Percentiles rank a stretch among this genome's conserved stretches.
These are phyloP conservation scores for Paraphoma sp. DNA, from an alignment of 2,329 filamentous ascomycete genomes.

Conservation along the genomic window DNA sequence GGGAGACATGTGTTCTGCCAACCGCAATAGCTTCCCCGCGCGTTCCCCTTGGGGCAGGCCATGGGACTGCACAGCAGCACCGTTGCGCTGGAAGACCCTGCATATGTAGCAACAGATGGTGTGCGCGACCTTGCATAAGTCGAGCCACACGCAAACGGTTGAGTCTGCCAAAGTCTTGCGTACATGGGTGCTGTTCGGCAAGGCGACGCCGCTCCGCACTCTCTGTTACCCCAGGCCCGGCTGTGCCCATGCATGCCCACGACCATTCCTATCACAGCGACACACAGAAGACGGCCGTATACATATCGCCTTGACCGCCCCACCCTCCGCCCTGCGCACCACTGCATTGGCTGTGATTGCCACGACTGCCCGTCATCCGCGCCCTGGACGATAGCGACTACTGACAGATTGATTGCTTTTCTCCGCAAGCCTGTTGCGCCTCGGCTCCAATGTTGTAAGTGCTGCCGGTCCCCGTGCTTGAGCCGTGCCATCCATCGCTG, in stretches of 20 bases:
- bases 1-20: neutral
- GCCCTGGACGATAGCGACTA: neutral
- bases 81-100: neutral
- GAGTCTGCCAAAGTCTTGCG: neutral
- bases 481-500: conserved; percentile 10
- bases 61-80: neutral
- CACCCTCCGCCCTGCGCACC: neutral
- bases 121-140: neutral
- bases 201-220: conserved; percentile 1
- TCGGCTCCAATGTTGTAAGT: conserved; percentile 47
- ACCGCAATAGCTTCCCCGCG: conserved; percentile 3
- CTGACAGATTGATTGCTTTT: conserved; percentile 21
- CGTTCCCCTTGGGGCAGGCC: conserved; percentile 1
- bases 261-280: conserved; percentile 1
- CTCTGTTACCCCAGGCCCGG: conserved; percentile 5
- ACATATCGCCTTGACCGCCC: conserved; percentile 1
- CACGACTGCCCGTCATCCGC: conserved; percentile 15
- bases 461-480: conserved; percentile 34
- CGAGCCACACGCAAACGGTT: neutral
- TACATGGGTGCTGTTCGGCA: neutral
- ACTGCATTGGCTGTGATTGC: neutral
- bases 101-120: neutral
- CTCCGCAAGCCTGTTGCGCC: conserved; percentile 27
- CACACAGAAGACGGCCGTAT: neutral
- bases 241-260: neutral